Conservation (phyloP, 2,329 filamentous ascomycete species). For the Pseudogymnoascus sp. region DNA sequence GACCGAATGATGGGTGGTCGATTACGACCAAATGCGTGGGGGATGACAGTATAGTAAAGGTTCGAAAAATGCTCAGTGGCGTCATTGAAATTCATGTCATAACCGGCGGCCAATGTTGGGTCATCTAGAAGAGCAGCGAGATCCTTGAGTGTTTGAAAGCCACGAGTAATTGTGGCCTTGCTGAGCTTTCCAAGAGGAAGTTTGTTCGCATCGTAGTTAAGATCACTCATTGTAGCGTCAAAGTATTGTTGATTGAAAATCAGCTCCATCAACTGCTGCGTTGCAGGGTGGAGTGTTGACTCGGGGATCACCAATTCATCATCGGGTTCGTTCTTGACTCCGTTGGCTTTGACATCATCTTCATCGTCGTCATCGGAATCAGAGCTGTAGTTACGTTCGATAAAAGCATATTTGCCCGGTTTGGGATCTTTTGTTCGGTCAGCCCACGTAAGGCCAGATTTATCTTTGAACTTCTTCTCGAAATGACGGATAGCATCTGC, state of each 20-base stretch:
- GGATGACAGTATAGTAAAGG: conserved; percentile 71
- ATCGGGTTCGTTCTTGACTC: conserved; percentile 13
- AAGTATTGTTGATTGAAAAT: conserved; percentile 78
- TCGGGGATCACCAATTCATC: conserved; percentile 33
- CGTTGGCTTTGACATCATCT: conserved; percentile 26
- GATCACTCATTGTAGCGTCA: conserved; percentile 51
- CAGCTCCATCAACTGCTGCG: conserved; percentile 64
- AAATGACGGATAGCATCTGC: conserved; percentile 41
- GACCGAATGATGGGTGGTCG: conserved; percentile 59
- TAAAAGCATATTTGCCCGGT: conserved; percentile 65
- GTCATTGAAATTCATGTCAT: conserved; percentile 29
- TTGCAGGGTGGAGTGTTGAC: conserved; percentile 48
- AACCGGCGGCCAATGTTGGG: conserved; percentile 36
- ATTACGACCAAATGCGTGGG: conserved; percentile 68
- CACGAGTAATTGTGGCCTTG: conserved; percentile 64
- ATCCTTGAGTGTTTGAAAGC: conserved; percentile 70
- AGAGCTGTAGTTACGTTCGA: conserved; percentile 68
- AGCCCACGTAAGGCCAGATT: conserved; percentile 49
- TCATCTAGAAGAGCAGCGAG: conserved; percentile 58
- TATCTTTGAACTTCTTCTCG: conserved; percentile 53
- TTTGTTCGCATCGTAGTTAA: conserved; percentile 68
- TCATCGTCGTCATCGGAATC: conserved; percentile 48
- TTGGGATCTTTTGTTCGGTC: conserved; percentile 48
- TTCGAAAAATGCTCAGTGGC: conserved; percentile 62
- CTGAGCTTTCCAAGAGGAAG: conserved; percentile 77